phyloP scores from a whole-genome alignment of 164 flowering plant genomes.

The Kalanchoe fedtschenkoi region DNA sequence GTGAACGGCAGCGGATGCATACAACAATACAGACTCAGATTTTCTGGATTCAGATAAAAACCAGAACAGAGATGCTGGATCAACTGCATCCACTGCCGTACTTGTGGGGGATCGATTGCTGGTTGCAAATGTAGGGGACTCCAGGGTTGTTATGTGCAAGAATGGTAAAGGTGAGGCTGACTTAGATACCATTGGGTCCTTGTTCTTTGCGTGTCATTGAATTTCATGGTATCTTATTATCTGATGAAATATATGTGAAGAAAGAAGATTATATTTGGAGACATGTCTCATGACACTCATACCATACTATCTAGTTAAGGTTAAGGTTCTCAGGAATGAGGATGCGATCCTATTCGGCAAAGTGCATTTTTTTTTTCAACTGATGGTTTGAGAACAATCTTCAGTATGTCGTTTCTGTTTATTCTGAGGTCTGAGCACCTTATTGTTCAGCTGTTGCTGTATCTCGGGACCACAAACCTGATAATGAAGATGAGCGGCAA shows the following conservation, averaged over 20 bases:
- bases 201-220: background rate
- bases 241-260: background rate
- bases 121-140: slow-evolving; percentile 97
- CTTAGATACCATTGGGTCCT: background rate
- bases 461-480: slow-evolving; percentile 98
- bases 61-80: slow-evolving; percentile 93
- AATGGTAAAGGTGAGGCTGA: slow-evolving; percentile 66
- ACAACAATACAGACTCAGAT: slow-evolving; percentile 84
- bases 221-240: background rate
- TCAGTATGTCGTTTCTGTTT: background rate
- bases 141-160: slow-evolving; percentile 93
- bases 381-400: background rate
- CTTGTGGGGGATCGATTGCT: slow-evolving; percentile 92
- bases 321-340: background rate
- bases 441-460: slow-evolving; percentile 68
- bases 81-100: slow-evolving; percentile 95
- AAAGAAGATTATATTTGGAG: background rate
- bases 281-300: background rate
- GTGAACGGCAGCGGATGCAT: slow-evolving; percentile 80
- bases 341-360: background rate
- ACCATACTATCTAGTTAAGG: no score
- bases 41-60: slow-evolving; percentile 77
- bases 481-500: slow-evolving; percentile 88
- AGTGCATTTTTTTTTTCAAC: background rate
- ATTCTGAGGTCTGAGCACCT: background rate